Base-by-base conservation (phyloP, 352 stramenopile genomes). In the Pythium folliculosum region DNA sequence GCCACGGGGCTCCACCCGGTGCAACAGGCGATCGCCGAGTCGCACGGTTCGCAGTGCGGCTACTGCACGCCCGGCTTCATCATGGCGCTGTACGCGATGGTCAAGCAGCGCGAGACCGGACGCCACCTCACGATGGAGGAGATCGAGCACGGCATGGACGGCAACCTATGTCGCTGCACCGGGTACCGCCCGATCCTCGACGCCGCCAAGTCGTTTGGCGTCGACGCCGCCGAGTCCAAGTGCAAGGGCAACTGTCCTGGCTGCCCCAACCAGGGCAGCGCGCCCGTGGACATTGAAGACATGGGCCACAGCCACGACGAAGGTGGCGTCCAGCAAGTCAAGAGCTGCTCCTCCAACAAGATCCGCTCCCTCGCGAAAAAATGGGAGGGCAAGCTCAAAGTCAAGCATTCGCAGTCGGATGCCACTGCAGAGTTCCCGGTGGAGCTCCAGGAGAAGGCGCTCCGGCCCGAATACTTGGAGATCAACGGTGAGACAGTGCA, bases 161-260 rank as follows among this genome's bases (percentile, higher is more conserved):
- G 96, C 25, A 98, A 99, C 73, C 71, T 99, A 32, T 99, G 96
- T 71, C 89, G 96, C 7, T 99, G 96, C 72, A 99, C 96, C 2
- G 86, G 86, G 21, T 95, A 95, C 57, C 84, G 86, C 16, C 84
- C 84, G 13, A 92, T 95, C 53, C 61, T 95, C 8, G 89, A 97
- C 40, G 87, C 89, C 1, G 89, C 89, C 56, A 95, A 96, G 64
- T 93, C 86, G 57, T 94, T 97, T 59, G 89, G 84, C 6, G 76
- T 71, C 14, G 87, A 96, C 69, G 86, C 77, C 23, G 50, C 38
- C 1, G 70, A 81, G 13, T 76, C 81, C 12, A 78, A 87, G 25
- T 93, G 84, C 77, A 89, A 88, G 55, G 81, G 80, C 14, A 65
- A 77, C 22, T 92, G 81, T 62, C 73, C 76, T 23, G 83, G 77